phyloP scores from a whole-genome alignment of 1,139 yeast genomes.

The Kodamaea suecica region DNA sequence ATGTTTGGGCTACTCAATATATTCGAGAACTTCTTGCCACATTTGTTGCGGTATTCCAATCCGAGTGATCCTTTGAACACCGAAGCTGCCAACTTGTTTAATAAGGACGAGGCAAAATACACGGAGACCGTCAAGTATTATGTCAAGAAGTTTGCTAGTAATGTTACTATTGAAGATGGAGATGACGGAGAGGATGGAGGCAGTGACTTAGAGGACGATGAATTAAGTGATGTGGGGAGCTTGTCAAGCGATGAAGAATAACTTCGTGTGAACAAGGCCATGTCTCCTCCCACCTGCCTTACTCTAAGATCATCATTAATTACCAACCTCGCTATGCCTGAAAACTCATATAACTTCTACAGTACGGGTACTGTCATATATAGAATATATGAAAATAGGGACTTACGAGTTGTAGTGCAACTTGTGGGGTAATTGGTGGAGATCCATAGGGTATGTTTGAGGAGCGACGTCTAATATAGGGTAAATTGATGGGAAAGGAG shows the following conservation, averaged over 20 bases:
- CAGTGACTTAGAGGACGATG: conserved; percentile 38
- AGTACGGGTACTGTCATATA: conserved; percentile 3
- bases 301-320: too few species aligned
- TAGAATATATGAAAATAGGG: conserved; percentile 1
- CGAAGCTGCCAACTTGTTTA: conserved; percentile 81
- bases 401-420: too few species aligned
- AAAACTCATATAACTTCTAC: background rate
- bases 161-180: conserved; percentile 32
- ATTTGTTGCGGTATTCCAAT: conserved; percentile 85
- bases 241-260: conserved; percentile 36
- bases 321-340: too few species aligned
- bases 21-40: conserved; percentile 92
- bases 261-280: background rate
- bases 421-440: too few species aligned
- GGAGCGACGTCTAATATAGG: too few species aligned
- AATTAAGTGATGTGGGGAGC: conserved; percentile 48
- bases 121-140: conserved; percentile 68
- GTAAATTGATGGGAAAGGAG: too few species aligned
- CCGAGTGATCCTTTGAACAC: conserved; percentile 93
- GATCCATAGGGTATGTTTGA: too few species aligned
- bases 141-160: conserved; percentile 68
- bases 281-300: too few species aligned
- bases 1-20: conserved; percentile 91
- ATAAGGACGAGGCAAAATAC: conserved; percentile 67
- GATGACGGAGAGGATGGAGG: conserved; percentile 35